Conservation (phyloP, 2,329 filamentous ascomycete species). For the Pseudocercospora musae region DNA sequence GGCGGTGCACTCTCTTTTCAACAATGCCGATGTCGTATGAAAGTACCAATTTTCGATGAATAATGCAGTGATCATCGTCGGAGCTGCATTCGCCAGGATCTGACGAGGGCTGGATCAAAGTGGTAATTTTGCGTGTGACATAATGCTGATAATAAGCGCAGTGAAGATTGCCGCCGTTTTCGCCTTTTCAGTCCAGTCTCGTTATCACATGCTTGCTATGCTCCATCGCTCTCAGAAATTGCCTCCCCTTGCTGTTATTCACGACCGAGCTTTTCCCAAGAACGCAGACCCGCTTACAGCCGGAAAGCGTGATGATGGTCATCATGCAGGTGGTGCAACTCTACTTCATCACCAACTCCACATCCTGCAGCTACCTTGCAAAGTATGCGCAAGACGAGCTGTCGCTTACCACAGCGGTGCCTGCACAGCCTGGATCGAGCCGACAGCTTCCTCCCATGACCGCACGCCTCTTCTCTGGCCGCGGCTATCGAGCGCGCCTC, state of each 20-base stretch:
- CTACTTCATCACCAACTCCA: not conserved
- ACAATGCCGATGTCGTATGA: not conserved
- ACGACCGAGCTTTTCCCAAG: not conserved
- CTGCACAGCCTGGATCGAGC: constrained; percentile 8
- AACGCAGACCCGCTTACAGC: not conserved
- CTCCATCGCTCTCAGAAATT: not conserved
- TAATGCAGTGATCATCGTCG: not conserved
- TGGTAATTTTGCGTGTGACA: not conserved
- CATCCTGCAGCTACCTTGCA: not conserved
- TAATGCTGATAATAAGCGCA: not conserved
- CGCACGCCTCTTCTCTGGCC: constrained; percentile 21
- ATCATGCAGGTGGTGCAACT: not conserved
- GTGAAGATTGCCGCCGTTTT: not conserved
- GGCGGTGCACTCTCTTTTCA: not conserved
- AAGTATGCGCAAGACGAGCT: not conserved
- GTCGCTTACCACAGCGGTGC: constrained; percentile 9
- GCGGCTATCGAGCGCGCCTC: constrained; percentile 23
- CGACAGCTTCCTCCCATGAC: constrained; percentile 20
- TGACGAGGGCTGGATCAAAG: not conserved
- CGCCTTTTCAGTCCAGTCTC: not conserved
- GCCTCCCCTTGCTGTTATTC: not conserved
- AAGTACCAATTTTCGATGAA: not conserved
- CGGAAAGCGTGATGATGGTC: not conserved
- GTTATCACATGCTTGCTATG: not conserved
- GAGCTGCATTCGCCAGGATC: not conserved